Base-by-base conservation (phyloP, 495 filamentous ascomycete genomes). In the Tuber indicum region DNA sequence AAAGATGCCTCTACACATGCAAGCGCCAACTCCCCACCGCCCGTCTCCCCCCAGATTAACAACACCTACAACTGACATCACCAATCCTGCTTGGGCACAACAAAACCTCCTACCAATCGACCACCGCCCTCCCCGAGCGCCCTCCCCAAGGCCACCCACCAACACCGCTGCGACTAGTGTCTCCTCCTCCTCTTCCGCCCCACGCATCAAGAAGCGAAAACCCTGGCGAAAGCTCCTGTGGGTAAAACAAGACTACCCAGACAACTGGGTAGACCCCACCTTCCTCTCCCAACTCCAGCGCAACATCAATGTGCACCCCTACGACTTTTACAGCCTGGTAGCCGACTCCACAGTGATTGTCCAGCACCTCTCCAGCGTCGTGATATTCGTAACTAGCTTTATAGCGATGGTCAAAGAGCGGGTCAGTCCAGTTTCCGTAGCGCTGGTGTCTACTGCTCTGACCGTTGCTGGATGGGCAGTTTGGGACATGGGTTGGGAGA, bases 261-360 rank as follows among this genome's bases (percentile, higher is more conserved):
- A 99, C 85, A 99, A 99, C 84, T 98, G 98, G 85, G 98, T 96
- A 72, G 96, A 99, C 84, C 93, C 94, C 83, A 97, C 94, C 39
- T 99, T 99, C 81, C 91, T 99, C 75, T 94, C 96, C 81, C 93
- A 97, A 78, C 89, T 99, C 16, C 96, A 99, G 84, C 91, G 95
- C 39, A 99, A 99, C 84, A 96, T 95, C 19, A 91, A 94, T 26
- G 90, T 98, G 62, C 91, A 94, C 69, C 94, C 96, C 0, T 99
- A 99, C 83, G 94, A 98, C 83, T 99, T 99, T 86, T 99, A 96
- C 94, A 93, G 94, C 3, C 88, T 99, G 8, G 93, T 98, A 52
- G 92, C 94, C 76, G 96, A 98, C 82, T 94, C 93, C 19, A 99
- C 96, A 9, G 94, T 98, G 73, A 97, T 99, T 78, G 92, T 98